A percentile compares a stretch with the other conserved stretches of the same genome.
These are phyloP conservation scores for Tephrocybe sp. DNA, from an alignment of 768 basidiomycete genomes.

Conservation along the genomic window DNA sequence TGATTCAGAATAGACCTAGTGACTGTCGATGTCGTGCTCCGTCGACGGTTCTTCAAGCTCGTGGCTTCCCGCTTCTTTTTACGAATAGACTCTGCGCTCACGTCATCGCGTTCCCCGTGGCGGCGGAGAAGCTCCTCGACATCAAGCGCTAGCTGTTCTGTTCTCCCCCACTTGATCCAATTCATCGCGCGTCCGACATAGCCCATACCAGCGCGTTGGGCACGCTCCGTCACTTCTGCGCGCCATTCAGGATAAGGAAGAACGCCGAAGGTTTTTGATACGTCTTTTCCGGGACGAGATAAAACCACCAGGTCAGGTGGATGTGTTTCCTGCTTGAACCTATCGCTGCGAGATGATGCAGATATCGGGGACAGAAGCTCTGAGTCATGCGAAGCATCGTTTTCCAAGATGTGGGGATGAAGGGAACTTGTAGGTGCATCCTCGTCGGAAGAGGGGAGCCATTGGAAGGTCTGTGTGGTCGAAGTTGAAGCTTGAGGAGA, in stretches of 20 bases:
- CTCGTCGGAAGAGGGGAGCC: constrained; percentile 7
- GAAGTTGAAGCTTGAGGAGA: constrained; percentile 7
- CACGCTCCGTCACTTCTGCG: constrained; percentile 44
- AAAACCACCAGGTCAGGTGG: constrained; percentile 16
- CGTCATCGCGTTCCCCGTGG: constrained; percentile 16
- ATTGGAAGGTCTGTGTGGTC: constrained; percentile 1
- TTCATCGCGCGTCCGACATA: constrained; percentile 56
- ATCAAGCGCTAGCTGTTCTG: constrained; percentile 17
- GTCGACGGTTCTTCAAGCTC: constrained; percentile 20
- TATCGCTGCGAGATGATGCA: constrained; percentile 7
- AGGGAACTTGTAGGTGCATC: background rate
- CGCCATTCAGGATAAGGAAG: constrained; percentile 74
- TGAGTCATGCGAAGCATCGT: background rate
- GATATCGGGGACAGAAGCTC: constrained; percentile 6
- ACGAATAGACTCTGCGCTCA: constrained; percentile 2
- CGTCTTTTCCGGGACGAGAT: constrained; percentile 13
- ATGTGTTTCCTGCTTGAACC: constrained; percentile 13
- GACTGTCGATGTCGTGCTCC: constrained; percentile 19
- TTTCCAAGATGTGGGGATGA: background rate
- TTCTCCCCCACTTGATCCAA: constrained; percentile 33
- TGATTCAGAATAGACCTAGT: background rate
- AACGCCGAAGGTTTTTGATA: constrained; percentile 30
- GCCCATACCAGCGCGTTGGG: constrained; percentile 58
- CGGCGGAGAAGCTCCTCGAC: constrained; percentile 18
- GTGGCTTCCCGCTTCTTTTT: constrained; percentile 15